Evolutionary conservation across 192 early-diverging fungal species (phyloP), one percentile per base, ranked within the genome.

Genomic region (Geosiphon pyriformis): DNA sequence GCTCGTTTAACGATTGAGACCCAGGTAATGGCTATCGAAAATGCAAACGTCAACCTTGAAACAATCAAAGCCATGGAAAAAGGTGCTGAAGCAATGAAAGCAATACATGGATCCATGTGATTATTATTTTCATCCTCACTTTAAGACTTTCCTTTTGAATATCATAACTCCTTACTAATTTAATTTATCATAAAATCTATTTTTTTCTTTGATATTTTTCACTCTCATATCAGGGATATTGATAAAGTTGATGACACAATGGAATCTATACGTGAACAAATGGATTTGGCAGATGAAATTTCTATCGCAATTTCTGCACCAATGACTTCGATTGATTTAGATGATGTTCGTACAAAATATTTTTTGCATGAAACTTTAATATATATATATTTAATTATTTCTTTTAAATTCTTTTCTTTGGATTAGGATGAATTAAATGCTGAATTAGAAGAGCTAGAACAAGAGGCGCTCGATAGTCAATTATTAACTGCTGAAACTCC

Each of bases 261-360:
- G 92, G 96, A 99, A 67, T 92, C 94, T 56, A 94, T 99, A 65
- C 85, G 91, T 30, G 96, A 99, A 65, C 94, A 99, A 74, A 96
- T 97, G 91, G 93, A 95, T 66, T 72, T 95, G 65, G 91, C 94
- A 20, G 94, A 94, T 70, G 96, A 97, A 76, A 86, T 99, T 11
- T 90, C 87, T 18, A 91, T 94, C 35, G 94, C 93, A 8, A 94
- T 99, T 70, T 88, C 93, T 48, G 87, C 88, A 73, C 94, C 94
- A 0, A 83, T 94, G 67, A 89, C 93, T 70, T 94, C 94, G 4
- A 76, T 86, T n/a, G 93, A 93, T 27, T 68, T 95, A 72, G 94
- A 99, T 68, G 94, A 97, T 71, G 82, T 84, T 32, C 61, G 35
- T 10, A 23, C 34, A n/a, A n/a, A n/a, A n/a, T n/a, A n/a, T n/a